These are phyloP conservation scores for Myriosclerotinia curreyana DNA, from an alignment of 2,329 filamentous ascomycete species.

Conservation along the genomic window DNA sequence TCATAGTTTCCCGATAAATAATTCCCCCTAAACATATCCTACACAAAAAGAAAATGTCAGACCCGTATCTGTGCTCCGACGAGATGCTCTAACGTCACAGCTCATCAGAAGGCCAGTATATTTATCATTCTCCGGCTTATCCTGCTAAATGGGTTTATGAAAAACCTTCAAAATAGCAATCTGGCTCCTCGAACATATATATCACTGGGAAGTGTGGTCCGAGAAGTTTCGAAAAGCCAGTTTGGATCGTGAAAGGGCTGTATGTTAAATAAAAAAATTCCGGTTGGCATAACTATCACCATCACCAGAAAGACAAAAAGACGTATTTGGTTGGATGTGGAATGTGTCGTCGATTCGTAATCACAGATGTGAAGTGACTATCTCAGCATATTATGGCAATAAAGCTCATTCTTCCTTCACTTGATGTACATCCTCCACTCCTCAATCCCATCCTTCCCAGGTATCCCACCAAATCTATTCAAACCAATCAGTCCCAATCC, in stretches of 20 bases:
- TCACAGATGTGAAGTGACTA: slow-evolving; percentile 37
- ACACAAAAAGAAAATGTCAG: slow-evolving; percentile 45
- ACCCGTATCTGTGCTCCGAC: slow-evolving; percentile 67
- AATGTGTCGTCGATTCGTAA: slow-evolving; percentile 37
- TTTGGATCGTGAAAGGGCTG: slow-evolving; percentile 4
- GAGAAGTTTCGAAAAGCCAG: slow-evolving; percentile 40
- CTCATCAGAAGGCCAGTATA: slow-evolving; percentile 57
- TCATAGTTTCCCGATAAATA: not conserved
- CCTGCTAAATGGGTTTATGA: slow-evolving; percentile 21
- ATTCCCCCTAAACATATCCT: not conserved
- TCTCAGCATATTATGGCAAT: slow-evolving; percentile 37
- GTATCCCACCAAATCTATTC: slow-evolving; percentile 23
- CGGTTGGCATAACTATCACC: slow-evolving; percentile 10
- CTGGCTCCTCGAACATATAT: slow-evolving; percentile 38
- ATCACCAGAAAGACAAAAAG: slow-evolving; percentile 15
- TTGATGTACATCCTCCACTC: slow-evolving; percentile 24
- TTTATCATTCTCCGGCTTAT: slow-evolving; percentile 41
- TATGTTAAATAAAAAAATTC: slow-evolving; percentile 24
- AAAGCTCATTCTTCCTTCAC: slow-evolving; percentile 29
- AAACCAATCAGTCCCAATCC: slow-evolving; percentile 10
- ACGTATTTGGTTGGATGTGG: slow-evolving; percentile 32
- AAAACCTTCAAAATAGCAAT: slow-evolving; percentile 38
- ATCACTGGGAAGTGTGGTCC: slow-evolving; percentile 37
- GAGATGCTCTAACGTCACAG: slow-evolving; percentile 57
- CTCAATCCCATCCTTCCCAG: slow-evolving; percentile 14